phyloP scores from a whole-genome alignment of 768 basidiomycete species.

The Pleurotus tuoliensis region DNA sequence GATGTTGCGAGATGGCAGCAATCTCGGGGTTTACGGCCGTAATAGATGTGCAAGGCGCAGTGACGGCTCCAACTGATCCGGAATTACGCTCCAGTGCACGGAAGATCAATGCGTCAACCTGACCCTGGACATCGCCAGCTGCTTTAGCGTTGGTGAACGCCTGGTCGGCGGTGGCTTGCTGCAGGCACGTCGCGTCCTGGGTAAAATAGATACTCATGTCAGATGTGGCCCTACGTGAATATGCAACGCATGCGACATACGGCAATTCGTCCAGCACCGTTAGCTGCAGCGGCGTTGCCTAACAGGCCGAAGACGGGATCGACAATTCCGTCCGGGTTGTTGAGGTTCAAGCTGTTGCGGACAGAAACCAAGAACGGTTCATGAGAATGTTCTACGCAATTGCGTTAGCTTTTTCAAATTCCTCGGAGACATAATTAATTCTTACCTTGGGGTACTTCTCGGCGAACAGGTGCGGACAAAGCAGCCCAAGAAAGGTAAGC shows the following conservation, averaged over 20 bases:
- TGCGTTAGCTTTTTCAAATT: slow-evolving; percentile 1
- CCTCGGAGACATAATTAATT: neutral
- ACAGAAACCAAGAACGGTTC: slow-evolving; percentile 53
- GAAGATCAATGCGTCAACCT: slow-evolving; percentile 56
- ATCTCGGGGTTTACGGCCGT: slow-evolving; percentile 62
- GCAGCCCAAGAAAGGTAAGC: slow-evolving; percentile 28
- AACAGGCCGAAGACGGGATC: slow-evolving; percentile 64
- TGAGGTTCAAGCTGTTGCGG: slow-evolving; percentile 38
- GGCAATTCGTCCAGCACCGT: slow-evolving; percentile 50
- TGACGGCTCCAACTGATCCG: slow-evolving; percentile 43
- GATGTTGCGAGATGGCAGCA: slow-evolving; percentile 60
- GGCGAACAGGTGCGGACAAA: slow-evolving; percentile 42
- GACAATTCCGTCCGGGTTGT: slow-evolving; percentile 57
- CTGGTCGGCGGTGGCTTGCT: slow-evolving; percentile 63
- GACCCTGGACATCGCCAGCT: slow-evolving; percentile 49
- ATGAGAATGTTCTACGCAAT: slow-evolving; percentile 57
- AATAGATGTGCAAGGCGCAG: slow-evolving; percentile 48
- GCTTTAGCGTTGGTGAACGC: slow-evolving; percentile 75
- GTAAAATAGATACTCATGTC: neutral
- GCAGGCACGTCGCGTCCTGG: slow-evolving; percentile 57
- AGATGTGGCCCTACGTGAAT: neutral
- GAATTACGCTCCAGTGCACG: slow-evolving; percentile 68
- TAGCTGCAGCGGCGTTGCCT: slow-evolving; percentile 59
- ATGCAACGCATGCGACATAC: slow-evolving; percentile 23
- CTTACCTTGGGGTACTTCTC: slow-evolving; percentile 67